Percentiles rank a stretch among this genome's conserved stretches.
Conservation (phyloP, 805 yeast genomes). For the Peterozyma xylosa region DNA sequence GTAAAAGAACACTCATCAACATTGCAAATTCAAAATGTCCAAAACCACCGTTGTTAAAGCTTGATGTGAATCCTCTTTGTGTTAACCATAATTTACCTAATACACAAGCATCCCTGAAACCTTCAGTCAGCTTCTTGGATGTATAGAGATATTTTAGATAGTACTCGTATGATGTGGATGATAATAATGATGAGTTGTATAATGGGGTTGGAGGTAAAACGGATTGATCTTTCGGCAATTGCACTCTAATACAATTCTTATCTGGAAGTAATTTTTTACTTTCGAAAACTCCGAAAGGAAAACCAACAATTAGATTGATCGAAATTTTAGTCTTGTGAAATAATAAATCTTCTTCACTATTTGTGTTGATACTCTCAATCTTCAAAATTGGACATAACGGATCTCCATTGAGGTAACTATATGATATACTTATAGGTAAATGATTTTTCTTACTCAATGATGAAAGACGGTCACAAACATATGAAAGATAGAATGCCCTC, state of each 20-base stretch:
- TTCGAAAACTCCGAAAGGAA: conserved; percentile 67
- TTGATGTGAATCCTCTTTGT: conserved; percentile 75
- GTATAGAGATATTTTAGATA: conserved; percentile 72
- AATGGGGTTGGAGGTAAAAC: conserved; percentile 71
- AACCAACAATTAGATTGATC: conserved; percentile 66
- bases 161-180: conserved; percentile 61
- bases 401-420: conserved; percentile 70
- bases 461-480: conserved; percentile 59
- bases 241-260: conserved; percentile 75
- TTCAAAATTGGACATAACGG: conserved; percentile 66
- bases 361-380: conserved; percentile 47
- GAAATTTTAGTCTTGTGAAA: conserved; percentile 63
- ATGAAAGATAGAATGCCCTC: conserved; percentile 80
- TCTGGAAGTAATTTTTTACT: conserved; percentile 70
- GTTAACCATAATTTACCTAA: conserved; percentile 86
- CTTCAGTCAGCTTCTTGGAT: conserved; percentile 66
- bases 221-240: conserved; percentile 22
- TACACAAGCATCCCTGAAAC: conserved; percentile 80
- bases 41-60: conserved; percentile 64
- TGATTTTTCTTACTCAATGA: conserved; percentile 44
- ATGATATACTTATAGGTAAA: conserved; percentile 53
- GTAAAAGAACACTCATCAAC: conserved; percentile 70
- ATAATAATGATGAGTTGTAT: conserved; percentile 74
- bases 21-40: conserved; percentile 88
- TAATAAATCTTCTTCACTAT: conserved; percentile 42